Base-by-base conservation (phyloP, 2,329 filamentous ascomycete genomes). In the Pseudocercospora fijiensis region DNA sequence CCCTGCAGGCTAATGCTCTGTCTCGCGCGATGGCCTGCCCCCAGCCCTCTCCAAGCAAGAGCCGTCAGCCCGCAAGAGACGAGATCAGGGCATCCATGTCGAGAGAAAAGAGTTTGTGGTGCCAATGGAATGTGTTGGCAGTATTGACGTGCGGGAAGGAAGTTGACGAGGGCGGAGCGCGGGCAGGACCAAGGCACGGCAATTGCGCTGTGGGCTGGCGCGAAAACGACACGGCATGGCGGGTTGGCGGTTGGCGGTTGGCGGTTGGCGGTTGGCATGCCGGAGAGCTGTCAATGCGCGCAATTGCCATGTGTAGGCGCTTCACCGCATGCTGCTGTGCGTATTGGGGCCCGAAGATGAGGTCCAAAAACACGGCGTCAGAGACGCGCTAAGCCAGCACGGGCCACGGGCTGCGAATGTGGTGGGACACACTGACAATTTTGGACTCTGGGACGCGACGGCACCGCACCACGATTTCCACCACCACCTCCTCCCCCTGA, bases 51-150 rank as follows among this genome's bases (percentile, higher is more conserved):
- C 20, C 18, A 61, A 65, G 63, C 43, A 64, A 43, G 53, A 52
- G 45, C 58, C 47, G 58, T 37, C 26, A 41, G 37, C 11, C 58
- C 33, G 57, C 30, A 49, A 43, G 43, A 33, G 57, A 64, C 28
- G 37, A 43, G 45, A 57, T 59, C 66, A 64, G 63, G 67, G 66
- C 59, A 70, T 68, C 68, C 66, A 68, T 68, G 66, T 68, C 66
- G 10, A 62, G 45, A 53, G 20, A 27, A 27, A 27, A 51, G 59
- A 62, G 61, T 63, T 62, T 61, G 64, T 28, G 58, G 53, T 61
- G 22, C 58, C 53, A 63, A 53, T 58, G 62, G 61, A 61, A 65
- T 65, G 64, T 62, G 59, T 64, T 65, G 64, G 60, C 66, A 62
- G 22, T 49, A 43, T 56, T 20, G 57, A 58, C 56, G 30, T 57